A percentile compares a stretch with the other conserved stretches of the same genome.
phyloP scores from a whole-genome alignment of 2,329 filamentous ascomycete genomes.

The Colletotrichum lentis region DNA sequence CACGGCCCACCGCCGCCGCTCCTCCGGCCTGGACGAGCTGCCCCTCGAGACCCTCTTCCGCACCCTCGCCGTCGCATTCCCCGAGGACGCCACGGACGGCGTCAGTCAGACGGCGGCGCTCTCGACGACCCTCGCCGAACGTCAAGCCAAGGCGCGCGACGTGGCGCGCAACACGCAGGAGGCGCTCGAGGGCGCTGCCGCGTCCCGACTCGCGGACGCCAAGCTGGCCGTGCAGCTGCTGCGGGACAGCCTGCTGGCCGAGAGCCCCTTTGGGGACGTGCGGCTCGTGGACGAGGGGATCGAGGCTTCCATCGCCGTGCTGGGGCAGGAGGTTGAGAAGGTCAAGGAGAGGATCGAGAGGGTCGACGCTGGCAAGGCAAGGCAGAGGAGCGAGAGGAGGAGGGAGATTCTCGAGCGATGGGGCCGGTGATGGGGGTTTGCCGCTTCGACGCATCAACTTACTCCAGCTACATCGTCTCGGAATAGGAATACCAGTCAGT shows the following conservation, averaged over 20 bases:
- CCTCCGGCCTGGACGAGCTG: slow-evolving; percentile 48
- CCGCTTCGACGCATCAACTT: not conserved
- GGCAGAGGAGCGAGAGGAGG: slow-evolving; percentile 55
- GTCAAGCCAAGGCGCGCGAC: slow-evolving; percentile 53
- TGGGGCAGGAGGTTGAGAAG: slow-evolving; percentile 56
- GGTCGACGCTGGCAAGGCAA: slow-evolving; percentile 50
- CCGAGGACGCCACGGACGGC: slow-evolving; percentile 45
- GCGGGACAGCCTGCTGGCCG: slow-evolving; percentile 61
- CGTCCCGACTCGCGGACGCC: slow-evolving; percentile 56
- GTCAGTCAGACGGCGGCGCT: slow-evolving; percentile 46
- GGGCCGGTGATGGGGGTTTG: slow-evolving; percentile 39
- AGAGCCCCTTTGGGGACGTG: slow-evolving; percentile 57
- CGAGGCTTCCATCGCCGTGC: slow-evolving; percentile 57
- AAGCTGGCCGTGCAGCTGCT: slow-evolving; percentile 59
- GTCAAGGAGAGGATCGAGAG: slow-evolving; percentile 50
- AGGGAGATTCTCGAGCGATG: slow-evolving; percentile 60
- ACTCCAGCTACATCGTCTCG: not conserved
- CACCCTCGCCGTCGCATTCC: slow-evolving; percentile 55
- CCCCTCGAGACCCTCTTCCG: slow-evolving; percentile 60
- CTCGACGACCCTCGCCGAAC: slow-evolving; percentile 50
- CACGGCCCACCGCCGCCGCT: slow-evolving; percentile 46
- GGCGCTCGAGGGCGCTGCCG: slow-evolving; percentile 56
- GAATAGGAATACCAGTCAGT: too few relatives aligned
- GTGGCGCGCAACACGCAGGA: slow-evolving; percentile 58
- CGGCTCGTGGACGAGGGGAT: slow-evolving; percentile 62